Evolutionary conservation across 371 early-diverging fungal species (phyloP).

Genomic region (Cokeromyces recurvatus): DNA sequence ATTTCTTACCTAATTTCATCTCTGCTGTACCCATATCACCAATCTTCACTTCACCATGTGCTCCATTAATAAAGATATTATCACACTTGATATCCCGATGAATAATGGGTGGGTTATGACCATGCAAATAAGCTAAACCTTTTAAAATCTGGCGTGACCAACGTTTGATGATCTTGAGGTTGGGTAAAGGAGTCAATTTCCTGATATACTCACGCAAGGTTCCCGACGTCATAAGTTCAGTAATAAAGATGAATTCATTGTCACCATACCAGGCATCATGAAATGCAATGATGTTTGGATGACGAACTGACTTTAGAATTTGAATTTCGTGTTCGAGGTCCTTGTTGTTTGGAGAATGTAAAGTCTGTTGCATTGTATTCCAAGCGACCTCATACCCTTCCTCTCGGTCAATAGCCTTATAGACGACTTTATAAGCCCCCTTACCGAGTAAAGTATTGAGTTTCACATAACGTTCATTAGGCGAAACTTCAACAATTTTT

Average conservation of each 20-base stretch:
- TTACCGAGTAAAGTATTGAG: slow-evolving; percentile 43
- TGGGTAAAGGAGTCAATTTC: slow-evolving; percentile 49
- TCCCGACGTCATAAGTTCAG: slow-evolving; percentile 84
- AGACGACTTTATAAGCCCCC: slow-evolving; percentile 79
- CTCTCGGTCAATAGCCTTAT: slow-evolving; percentile 75
- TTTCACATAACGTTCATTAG: slow-evolving; percentile 37
- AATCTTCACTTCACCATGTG: slow-evolving; percentile 77
- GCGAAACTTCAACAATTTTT: slow-evolving; percentile 41
- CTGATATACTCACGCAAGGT: slow-evolving; percentile 60
- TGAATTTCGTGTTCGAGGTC: slow-evolving; percentile 66
- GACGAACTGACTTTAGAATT: slow-evolving; percentile 67
- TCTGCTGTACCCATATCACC: slow-evolving; percentile 82
- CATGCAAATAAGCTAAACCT: slow-evolving; percentile 77
- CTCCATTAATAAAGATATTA: slow-evolving; percentile 82
- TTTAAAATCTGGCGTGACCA: slow-evolving; percentile 72
- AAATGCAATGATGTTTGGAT: slow-evolving; percentile 73
- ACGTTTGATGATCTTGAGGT: slow-evolving; percentile 59
- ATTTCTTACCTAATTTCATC: slow-evolving; percentile 69
- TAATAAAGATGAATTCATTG: slow-evolving; percentile 68
- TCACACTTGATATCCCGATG: slow-evolving; percentile 74
- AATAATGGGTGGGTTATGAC: slow-evolving; percentile 72
- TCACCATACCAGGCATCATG: slow-evolving; percentile 65
- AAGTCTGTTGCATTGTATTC: slow-evolving; percentile 52
- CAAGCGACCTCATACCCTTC: slow-evolving; percentile 86
- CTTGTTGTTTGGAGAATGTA: slow-evolving; percentile 22